A percentile compares a stretch with the other conserved stretches of the same genome.
Evolutionary conservation across 768 basidiomycete genomes (phyloP).

Genomic region (Amanita polypyramis): DNA sequence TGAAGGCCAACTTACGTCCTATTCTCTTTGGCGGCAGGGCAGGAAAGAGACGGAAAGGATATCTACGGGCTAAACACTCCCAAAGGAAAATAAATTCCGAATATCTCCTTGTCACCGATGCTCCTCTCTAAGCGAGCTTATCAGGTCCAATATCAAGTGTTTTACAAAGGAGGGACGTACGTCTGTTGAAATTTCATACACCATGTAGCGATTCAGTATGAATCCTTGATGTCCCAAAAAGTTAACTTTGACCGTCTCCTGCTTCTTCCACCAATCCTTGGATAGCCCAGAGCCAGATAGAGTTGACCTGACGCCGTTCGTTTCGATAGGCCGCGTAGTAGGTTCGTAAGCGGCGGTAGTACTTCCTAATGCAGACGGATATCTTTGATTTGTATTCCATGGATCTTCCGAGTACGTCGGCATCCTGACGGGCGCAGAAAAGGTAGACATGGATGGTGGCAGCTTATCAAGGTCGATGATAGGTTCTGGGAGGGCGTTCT

Average conservation of each 20-base stretch:
- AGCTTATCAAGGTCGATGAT: constrained; percentile 52
- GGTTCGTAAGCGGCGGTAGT: constrained; percentile 19
- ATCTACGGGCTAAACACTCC: constrained; percentile 77
- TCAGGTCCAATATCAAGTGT: constrained; percentile 2
- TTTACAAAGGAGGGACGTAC: constrained; percentile 30
- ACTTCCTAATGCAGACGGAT: constrained; percentile 18
- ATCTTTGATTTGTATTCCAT: constrained; percentile 40
- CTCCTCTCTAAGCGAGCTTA: constrained; percentile 34
- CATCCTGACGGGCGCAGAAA: constrained; percentile 33
- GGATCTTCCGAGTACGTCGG: constrained; percentile 52
- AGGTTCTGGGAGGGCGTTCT: constrained; percentile 72
- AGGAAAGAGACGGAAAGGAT: constrained; percentile 89
- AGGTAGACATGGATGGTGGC: constrained; percentile 41
- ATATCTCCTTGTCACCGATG: constrained; percentile 75
- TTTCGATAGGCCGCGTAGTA: constrained; percentile 15
- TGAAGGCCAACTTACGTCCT: constrained; percentile 49
- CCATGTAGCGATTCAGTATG: constrained; percentile 77
- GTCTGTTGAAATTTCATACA: constrained; percentile 74
- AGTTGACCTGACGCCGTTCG: constrained; percentile 43
- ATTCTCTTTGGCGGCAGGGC: constrained; percentile 87
- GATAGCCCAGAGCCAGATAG: constrained; percentile 66
- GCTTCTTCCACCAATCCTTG: constrained; percentile 79
- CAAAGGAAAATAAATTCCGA: constrained; percentile 89
- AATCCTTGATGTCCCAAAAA: constrained; percentile 87
- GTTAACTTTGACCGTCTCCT: constrained; percentile 60